Base-by-base conservation (phyloP, 2,329 filamentous ascomycete genomes). In the Aspergillus amoenus region DNA sequence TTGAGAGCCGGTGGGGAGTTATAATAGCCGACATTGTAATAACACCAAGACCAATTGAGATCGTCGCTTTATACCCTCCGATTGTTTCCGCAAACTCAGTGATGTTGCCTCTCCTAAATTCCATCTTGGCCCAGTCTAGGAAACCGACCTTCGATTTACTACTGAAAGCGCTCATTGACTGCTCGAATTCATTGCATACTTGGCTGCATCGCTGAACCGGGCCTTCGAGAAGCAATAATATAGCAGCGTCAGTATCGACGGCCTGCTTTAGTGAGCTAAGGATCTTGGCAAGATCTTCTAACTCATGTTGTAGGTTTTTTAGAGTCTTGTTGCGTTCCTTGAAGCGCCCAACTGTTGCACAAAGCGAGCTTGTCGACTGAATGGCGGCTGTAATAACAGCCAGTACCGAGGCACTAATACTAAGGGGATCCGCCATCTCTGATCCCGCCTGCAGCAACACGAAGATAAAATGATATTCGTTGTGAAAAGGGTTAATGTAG, bases 91-190 rank as follows among this genome's bases (percentile, higher is more conserved):
- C 75, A 59, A 77, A 77, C 46, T 72, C 68, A 53, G 73, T 75
- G 57, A 77, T 76, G 54, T 74, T 64, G 22, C 73, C 73, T 66
- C 63, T 69, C 70, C 69, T 76, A 39, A 76, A 77, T 60, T 77
- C 73, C 70, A 78, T 69, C 64, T 69, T 75, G 57, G 69, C 58
- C 75, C 73, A 78, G 64, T 77, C 73, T 66, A 60, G 67, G 64
- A 77, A 62, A 21, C 70, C 65, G 3, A 63, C 63, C 57, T 66
- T 74, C 56, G 71, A 70, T 45, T 71, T 75, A 37, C 55, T 62
- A 52, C 53, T 55, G 56, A 76, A 77, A n/a, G 42, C 57, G 56
- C 71, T 63, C 69, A 77, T 76, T 41, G 69, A 65, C 8, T 52
- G 56, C 63, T 75, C 70, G 45, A 76, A 76, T 9, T 76, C 74